These are phyloP conservation scores for Sporothrix dimorphospora DNA, from an alignment of 2,329 filamentous ascomycete species.

Conservation along the genomic window DNA sequence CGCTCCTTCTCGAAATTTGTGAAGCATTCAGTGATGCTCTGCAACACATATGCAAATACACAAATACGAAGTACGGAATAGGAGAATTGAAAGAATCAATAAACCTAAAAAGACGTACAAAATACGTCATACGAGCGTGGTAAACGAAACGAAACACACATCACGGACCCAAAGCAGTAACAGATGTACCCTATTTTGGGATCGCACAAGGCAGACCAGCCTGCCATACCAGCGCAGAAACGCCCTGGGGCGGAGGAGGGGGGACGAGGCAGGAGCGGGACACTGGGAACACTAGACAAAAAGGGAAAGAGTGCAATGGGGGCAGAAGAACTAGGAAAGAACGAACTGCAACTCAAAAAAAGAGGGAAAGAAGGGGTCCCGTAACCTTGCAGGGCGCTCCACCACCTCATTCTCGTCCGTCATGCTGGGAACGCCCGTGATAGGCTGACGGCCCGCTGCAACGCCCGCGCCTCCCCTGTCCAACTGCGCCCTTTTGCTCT, in stretches of 20 bases:
- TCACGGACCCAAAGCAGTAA: not conserved
- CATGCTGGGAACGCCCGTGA: slow-evolving; percentile 24
- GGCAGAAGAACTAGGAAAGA: not conserved
- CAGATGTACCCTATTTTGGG: not conserved
- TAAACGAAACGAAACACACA: not conserved
- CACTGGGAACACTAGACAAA: not conserved
- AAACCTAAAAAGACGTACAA: not conserved
- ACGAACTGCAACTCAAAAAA: not conserved
- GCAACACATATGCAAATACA: not conserved
- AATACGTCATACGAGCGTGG: slow-evolving; percentile 1
- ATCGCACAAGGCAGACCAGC: slow-evolving; percentile 22
- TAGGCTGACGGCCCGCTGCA: slow-evolving; percentile 22
- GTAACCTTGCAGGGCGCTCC: not conserved
- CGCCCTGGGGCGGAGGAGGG: not conserved
- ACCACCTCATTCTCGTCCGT: slow-evolving; percentile 12
- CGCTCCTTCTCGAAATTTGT: not conserved
- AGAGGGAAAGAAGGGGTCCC: slow-evolving; percentile 9
- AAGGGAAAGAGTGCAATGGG: not conserved
- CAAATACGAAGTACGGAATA: not conserved
- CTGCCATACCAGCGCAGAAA: slow-evolving; percentile 18
- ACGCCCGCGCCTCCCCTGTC: slow-evolving; percentile 6
- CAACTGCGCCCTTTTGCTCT: slow-evolving; percentile 15
- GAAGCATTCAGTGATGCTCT: not conserved
- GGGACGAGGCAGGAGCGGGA: not conserved
- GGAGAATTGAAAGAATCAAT: not conserved